A percentile compares a stretch with the other conserved stretches of the same genome.
Conservation (phyloP, 441 rosid genomes). For the Iberis amara region DNA sequence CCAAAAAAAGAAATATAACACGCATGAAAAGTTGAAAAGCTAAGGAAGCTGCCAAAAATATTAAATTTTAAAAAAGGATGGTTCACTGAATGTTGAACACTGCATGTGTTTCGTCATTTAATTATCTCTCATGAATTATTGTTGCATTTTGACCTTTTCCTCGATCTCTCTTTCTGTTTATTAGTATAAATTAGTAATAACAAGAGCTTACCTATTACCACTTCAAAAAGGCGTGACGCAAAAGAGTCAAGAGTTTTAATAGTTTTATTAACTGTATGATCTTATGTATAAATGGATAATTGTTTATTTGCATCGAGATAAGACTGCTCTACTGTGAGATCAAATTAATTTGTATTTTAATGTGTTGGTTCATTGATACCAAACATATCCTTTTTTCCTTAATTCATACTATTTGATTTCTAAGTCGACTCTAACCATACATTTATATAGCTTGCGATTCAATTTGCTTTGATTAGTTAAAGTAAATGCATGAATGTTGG, state of each 20-base stretch:
- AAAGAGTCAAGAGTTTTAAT: constrained; percentile 18
- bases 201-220: constrained; percentile 27
- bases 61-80: constrained; percentile 16
- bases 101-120: constrained; percentile 29
- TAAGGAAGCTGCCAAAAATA: constrained; percentile 18
- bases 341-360: not conserved
- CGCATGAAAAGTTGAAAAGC: constrained; percentile 23
- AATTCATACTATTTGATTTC: not conserved
- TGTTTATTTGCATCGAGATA: constrained; percentile 16
- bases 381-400: constrained; percentile 8
- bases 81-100: constrained; percentile 33
- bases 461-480: not conserved
- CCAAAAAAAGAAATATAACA: constrained; percentile 22
- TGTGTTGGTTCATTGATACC: not conserved
- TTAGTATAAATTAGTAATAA: constrained; percentile 16
- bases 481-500: constrained; percentile 2
- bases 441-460: not conserved
- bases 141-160: constrained; percentile 25
- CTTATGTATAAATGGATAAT: constrained; percentile 1
- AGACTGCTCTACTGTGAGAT: constrained; percentile 1
- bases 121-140: constrained; percentile 23
- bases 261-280: constrained; percentile 7
- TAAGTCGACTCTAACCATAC: not conserved
- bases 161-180: not conserved
- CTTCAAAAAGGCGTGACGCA: constrained; percentile 26